Evolutionary conservation across 352 stramenopile genomes (phyloP).

Genomic region (Phytopythium helicoides): DNA sequence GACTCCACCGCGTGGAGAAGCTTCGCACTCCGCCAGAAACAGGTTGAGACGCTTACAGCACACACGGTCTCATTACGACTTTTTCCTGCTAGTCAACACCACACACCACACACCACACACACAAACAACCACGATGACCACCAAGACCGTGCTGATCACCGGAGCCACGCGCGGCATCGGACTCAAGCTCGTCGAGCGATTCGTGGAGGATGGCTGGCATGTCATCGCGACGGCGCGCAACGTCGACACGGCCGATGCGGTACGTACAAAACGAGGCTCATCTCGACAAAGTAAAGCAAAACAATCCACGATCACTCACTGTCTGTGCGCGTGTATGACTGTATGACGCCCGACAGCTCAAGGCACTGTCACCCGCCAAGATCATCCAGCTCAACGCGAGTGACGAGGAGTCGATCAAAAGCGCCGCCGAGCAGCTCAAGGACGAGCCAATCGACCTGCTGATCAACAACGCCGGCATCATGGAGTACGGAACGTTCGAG

Average conservation of each 20-base stretch:
- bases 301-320: not conserved
- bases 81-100: too few species aligned
- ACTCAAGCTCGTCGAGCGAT: slow-evolving; percentile 22
- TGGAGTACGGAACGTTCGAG: slow-evolving; percentile 17
- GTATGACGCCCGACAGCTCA: slow-evolving; percentile 18
- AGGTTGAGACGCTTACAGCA: too few species aligned
- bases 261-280: slow-evolving; percentile 3
- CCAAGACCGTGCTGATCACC: slow-evolving; percentile 32
- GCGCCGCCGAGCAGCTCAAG: slow-evolving; percentile 30
- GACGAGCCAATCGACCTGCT: slow-evolving; percentile 48
- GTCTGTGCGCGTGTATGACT: not conserved
- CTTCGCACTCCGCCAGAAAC: too few species aligned
- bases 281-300: too few species aligned
- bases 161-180: slow-evolving; percentile 30
- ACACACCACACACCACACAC: too few species aligned
- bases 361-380: slow-evolving; percentile 29
- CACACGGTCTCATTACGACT: too few species aligned
- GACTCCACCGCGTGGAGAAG: too few species aligned
- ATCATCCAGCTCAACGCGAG: slow-evolving; percentile 39
- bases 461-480: slow-evolving; percentile 61
- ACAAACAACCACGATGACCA: not conserved
- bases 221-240: slow-evolving; percentile 25
- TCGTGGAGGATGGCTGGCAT: slow-evolving; percentile 24
- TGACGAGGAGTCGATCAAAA: slow-evolving; percentile 38
- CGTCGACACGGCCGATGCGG: slow-evolving; percentile 12